Evolutionary conservation across 2,329 filamentous ascomycete species (phyloP), one percentile per base, ranked within the genome.

Genomic region (Aspergillus viridinutans): DNA sequence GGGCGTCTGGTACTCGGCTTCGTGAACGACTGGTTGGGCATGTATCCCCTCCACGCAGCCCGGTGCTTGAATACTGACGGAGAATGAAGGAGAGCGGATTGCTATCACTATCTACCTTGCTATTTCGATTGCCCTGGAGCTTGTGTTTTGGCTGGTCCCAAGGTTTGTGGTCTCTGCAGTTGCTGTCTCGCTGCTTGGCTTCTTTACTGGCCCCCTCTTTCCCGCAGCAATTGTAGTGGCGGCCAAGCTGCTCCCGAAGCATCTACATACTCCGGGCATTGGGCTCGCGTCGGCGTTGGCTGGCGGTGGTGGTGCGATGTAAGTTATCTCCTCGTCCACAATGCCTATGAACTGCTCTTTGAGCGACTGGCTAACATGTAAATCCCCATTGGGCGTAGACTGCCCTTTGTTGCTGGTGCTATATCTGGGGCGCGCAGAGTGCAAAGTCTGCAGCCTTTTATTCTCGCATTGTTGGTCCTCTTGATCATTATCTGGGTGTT

Each of bases 61-160:
- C 70, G 21, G 5, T n/a, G 3, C 17, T 8, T 8, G 2, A 45
- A 21, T 50, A 5, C 20, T 51, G n/a, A 56, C 26, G 12, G 43
- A 40, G 23, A 77, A 81, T 3, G 76, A 90, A 28, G 89, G 89
- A 1, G 89, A 92, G 74, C 88, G 85, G 66, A 70, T 80, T 14
- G 80, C 83, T 52, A 80, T 85, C 49, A 72, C 77, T 6, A 62
- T 77, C 10, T 92, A 92, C 69, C 78, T 91, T 4, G 67, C 80
- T 1, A 67, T 87, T 6, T 80, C 81, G 28, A 80, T 89, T 50
- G 82, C 66, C 0, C 77, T 90, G 28, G 81, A 90, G 71, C 74
- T 91, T 5, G 71, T 90, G 58, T 90, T 90, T 77, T 91, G 88
- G 89, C 83, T 90, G 7, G 85, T 91, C 1, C 88, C 88, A 1